A percentile compares a stretch with the other conserved stretches of the same genome.
Evolutionary conservation across 768 basidiomycete species (phyloP).

Genomic region (Pleurotus citrinopileatus): DNA sequence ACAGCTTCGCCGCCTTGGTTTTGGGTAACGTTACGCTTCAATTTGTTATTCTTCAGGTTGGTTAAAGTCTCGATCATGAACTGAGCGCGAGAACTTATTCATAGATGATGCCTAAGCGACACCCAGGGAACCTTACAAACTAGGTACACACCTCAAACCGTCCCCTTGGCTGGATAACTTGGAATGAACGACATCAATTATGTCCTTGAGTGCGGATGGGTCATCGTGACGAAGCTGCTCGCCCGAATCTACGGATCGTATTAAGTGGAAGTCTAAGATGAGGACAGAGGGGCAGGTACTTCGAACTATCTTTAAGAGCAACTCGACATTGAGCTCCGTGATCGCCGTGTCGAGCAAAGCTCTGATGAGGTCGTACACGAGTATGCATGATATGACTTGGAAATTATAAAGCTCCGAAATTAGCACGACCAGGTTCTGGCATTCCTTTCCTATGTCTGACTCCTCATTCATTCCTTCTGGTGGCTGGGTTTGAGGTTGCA

Average conservation of each 20-base stretch:
- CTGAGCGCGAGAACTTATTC: constrained; percentile 84
- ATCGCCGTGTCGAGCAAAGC: constrained; percentile 62
- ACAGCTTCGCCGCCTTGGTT: constrained; percentile 75
- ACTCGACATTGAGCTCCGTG: constrained; percentile 80
- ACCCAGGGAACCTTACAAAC: not conserved
- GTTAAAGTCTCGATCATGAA: constrained; percentile 96
- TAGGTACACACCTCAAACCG: constrained; percentile 44
- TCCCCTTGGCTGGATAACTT: constrained; percentile 56
- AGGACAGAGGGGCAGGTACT: constrained; percentile 44
- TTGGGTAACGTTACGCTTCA: constrained; percentile 59
- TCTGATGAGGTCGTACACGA: constrained; percentile 91
- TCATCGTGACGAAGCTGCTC: constrained; percentile 90
- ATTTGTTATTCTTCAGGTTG: constrained; percentile 91
- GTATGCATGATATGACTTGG: constrained; percentile 82
- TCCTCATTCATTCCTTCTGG: not conserved
- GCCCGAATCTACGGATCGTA: constrained; percentile 71
- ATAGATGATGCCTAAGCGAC: constrained; percentile 9
- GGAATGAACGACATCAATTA: constrained; percentile 76
- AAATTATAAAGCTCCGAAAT: constrained; percentile 95
- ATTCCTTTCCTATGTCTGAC: constrained; percentile 70
- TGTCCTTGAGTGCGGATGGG: constrained; percentile 88
- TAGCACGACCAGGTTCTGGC: constrained; percentile 82
- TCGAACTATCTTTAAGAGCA: constrained; percentile 80
- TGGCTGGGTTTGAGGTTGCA: not conserved
- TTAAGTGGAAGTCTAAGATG: constrained; percentile 1